Conservation (phyloP, 768 basidiomycete species). For the Gymnopilus junonius region DNA sequence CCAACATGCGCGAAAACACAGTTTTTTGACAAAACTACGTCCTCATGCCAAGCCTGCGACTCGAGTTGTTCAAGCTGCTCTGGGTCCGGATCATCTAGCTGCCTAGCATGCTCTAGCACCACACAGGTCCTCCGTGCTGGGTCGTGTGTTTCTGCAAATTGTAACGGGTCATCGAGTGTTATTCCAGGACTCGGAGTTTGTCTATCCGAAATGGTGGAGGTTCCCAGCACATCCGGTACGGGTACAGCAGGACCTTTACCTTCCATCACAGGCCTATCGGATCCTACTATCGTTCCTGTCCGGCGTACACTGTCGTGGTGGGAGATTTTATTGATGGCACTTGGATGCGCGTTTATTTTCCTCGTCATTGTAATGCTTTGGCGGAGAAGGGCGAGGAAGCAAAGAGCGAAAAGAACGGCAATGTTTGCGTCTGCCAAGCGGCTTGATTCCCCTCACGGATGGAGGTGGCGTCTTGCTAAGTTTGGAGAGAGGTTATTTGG, state of each 20-base stretch:
- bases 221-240: constrained; percentile 52
- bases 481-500: constrained; percentile 67
- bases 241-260: constrained; percentile 53
- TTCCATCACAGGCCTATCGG: constrained; percentile 57
- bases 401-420: constrained; percentile 68
- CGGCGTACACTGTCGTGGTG: constrained; percentile 67
- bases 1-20: constrained; percentile 75
- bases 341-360: constrained; percentile 82
- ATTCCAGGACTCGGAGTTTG: constrained; percentile 78
- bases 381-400: constrained; percentile 71
- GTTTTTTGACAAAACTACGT: constrained; percentile 70
- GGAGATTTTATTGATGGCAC: constrained; percentile 83
- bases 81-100: constrained; percentile 66
- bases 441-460: constrained; percentile 49
- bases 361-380: constrained; percentile 65
- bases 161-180: constrained; percentile 56
- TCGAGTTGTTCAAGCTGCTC: constrained; percentile 80
- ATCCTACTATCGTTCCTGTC: constrained; percentile 44
- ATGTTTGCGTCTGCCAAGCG: constrained; percentile 65
- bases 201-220: constrained; percentile 71
- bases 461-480: constrained; percentile 60
- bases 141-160: constrained; percentile 65
- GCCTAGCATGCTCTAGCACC: constrained; percentile 74
- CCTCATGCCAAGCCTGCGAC: constrained; percentile 74
- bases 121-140: constrained; percentile 67